phyloP scores from a whole-genome alignment of 495 filamentous ascomycete species.

The Penicillium cinerascens region DNA sequence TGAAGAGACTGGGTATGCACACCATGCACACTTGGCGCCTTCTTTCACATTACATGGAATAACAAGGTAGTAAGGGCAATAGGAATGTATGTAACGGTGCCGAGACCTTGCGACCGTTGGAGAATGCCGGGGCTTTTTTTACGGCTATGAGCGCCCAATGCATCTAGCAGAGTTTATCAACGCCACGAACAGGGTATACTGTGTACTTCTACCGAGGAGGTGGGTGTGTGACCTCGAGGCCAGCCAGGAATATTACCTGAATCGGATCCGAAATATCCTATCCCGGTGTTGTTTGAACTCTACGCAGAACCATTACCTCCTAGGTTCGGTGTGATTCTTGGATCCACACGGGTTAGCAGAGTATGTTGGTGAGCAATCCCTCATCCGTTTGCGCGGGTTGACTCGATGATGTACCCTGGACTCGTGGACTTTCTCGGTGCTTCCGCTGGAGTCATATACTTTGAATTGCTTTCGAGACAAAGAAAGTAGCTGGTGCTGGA shows the following conservation, averaged over 20 bases:
- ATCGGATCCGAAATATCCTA: background rate
- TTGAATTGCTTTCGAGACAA: background rate
- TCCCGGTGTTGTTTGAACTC: background rate
- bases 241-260: background rate
- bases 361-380: background rate
- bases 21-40: background rate
- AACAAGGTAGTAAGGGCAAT: too few relatives aligned
- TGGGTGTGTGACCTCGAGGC: slow-evolving; percentile 9
- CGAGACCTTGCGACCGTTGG: background rate
- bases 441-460: background rate
- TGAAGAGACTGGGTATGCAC: background rate
- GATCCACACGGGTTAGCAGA: background rate
- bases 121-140: slow-evolving; percentile 2
- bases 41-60: background rate
- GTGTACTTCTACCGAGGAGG: too few relatives aligned
- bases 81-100: background rate
- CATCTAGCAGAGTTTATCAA: slow-evolving; percentile 19
- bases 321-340: background rate
- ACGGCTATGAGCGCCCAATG: slow-evolving; percentile 6
- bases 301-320: too few relatives aligned
- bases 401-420: background rate
- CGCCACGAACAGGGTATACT: slow-evolving; percentile 20
- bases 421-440: background rate
- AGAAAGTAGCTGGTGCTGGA: background rate
- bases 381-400: background rate